Percentiles rank a stretch among this genome's conserved stretches.
These are phyloP conservation scores for Backusella parvicylindrica DNA, from an alignment of 192 early-diverging fungal species.

Conservation along the genomic window DNA sequence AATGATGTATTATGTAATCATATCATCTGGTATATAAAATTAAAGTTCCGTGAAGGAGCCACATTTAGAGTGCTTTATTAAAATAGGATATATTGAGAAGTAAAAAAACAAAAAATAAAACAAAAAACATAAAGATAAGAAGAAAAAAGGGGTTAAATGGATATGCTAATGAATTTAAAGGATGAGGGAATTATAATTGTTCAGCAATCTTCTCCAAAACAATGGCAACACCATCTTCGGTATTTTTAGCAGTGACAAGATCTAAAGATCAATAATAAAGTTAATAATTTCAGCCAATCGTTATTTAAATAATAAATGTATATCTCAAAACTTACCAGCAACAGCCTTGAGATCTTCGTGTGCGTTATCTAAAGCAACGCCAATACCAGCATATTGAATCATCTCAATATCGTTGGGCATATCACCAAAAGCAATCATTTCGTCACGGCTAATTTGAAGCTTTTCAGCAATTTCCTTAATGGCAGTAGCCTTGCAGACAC, in stretches of 20 bases:
- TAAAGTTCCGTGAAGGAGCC: no score
- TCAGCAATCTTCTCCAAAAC: slow-evolving; percentile 15
- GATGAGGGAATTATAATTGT: neutral
- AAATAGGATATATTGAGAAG: no score
- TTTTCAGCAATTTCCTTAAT: slow-evolving; percentile 28
- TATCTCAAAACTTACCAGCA: slow-evolving; percentile 21
- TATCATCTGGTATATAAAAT: no score
- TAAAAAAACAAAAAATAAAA: no score
- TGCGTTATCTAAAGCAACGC: slow-evolving; percentile 24
- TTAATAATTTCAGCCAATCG: no score
- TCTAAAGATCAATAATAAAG: no score
- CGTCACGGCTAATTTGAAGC: neutral
- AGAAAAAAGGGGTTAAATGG: no score
- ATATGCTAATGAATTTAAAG: no score
- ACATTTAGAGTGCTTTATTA: no score
- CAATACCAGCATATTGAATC: slow-evolving; percentile 38
- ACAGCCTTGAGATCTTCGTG: slow-evolving; percentile 14
- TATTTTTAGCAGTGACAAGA: slow-evolving; percentile 31
- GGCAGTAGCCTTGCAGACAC: slow-evolving; percentile 41
- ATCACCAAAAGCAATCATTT: slow-evolving; percentile 47
- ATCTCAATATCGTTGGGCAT: slow-evolving; percentile 50
- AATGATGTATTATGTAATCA: no score
- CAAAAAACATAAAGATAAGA: no score
- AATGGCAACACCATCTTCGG: slow-evolving; percentile 38
- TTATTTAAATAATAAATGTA: no score